phyloP scores from a whole-genome alignment of 139 green algal genomes.

The Deuterostichococcus epilithicus region DNA sequence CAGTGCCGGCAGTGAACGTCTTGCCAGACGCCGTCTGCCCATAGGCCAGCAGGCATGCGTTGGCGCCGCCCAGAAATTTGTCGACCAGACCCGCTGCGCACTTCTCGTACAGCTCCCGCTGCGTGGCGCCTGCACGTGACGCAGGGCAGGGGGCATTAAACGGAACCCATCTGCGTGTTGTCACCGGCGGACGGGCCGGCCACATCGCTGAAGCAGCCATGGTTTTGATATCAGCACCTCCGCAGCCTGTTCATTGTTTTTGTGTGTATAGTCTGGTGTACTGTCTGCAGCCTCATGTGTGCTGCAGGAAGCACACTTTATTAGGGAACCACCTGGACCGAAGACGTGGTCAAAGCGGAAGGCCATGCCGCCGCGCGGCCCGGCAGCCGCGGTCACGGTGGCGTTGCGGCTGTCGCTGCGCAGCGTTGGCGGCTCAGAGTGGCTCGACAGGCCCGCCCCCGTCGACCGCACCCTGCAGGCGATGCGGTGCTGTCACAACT shows the following conservation, averaged over 20 bases:
- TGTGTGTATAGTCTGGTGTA: too few species aligned
- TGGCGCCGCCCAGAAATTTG: background rate
- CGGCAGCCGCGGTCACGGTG: background rate
- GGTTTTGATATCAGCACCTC: too few species aligned
- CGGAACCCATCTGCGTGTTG: too few species aligned
- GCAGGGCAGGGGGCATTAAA: too few species aligned
- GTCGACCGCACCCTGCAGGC: conserved; percentile 1
- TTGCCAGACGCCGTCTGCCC: conserved; percentile 22
- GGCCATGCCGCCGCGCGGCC: background rate
- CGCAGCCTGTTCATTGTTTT: too few species aligned
- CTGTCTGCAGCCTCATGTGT: too few species aligned
- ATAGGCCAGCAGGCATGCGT: conserved; percentile 24
- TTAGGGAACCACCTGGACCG: background rate
- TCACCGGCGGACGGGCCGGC: too few species aligned
- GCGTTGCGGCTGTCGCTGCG: background rate
- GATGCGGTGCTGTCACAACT: too few species aligned
- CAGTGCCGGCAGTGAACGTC: conserved; percentile 4
- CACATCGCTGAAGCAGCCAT: too few species aligned
- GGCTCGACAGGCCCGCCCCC: too few species aligned
- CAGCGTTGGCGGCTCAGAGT: background rate
- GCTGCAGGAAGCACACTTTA: too few species aligned
- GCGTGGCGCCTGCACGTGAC: background rate
- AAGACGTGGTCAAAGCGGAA: background rate
- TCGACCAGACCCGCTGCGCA: background rate
- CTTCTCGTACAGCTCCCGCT: conserved; percentile 1